Percentiles rank a stretch among this genome's conserved stretches.
Conservation (phyloP, 768 basidiomycete genomes). For the Rhizopogon roseolus region DNA sequence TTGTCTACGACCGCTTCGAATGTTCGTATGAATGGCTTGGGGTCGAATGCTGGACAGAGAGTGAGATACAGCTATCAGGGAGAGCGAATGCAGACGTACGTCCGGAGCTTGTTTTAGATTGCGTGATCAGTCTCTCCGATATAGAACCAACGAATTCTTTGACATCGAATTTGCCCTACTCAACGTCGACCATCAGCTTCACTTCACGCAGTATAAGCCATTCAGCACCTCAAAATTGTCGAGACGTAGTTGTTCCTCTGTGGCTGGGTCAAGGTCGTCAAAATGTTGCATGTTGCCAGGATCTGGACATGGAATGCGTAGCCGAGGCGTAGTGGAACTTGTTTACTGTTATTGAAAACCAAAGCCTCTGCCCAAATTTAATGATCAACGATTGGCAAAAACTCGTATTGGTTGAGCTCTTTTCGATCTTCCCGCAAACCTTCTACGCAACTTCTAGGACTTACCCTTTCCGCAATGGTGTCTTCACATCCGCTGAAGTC, state of each 20-base stretch:
- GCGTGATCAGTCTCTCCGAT: conserved; percentile 82
- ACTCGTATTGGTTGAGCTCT: too few species aligned
- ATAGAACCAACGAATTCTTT: conserved; percentile 84
- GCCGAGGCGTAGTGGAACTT: conserved; percentile 7
- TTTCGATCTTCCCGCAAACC: too few species aligned
- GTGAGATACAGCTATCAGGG: not conserved
- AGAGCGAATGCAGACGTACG: conserved; percentile 47
- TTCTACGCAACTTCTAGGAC: not conserved
- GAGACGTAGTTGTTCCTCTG: conserved; percentile 49
- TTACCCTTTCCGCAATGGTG: conserved; percentile 32
- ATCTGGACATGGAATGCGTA: not conserved
- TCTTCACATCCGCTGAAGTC: conserved; percentile 50
- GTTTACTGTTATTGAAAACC: conserved; percentile 29
- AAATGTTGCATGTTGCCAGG: conserved; percentile 17
- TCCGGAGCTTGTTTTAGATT: conserved; percentile 79
- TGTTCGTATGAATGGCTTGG: conserved; percentile 86
- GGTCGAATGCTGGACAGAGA: conserved; percentile 72
- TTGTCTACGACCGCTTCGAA: conserved; percentile 91
- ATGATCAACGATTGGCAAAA: too few species aligned
- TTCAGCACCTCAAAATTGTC: conserved; percentile 48
- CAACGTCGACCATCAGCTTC: conserved; percentile 8
- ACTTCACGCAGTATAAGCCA: not conserved
- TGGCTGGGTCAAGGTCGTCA: conserved; percentile 43
- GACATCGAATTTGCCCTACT: conserved; percentile 84
- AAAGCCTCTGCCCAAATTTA: conserved; percentile 8